Base-by-base conservation (phyloP, 768 basidiomycete species). In the Rubroboletus pulcherrimus region DNA sequence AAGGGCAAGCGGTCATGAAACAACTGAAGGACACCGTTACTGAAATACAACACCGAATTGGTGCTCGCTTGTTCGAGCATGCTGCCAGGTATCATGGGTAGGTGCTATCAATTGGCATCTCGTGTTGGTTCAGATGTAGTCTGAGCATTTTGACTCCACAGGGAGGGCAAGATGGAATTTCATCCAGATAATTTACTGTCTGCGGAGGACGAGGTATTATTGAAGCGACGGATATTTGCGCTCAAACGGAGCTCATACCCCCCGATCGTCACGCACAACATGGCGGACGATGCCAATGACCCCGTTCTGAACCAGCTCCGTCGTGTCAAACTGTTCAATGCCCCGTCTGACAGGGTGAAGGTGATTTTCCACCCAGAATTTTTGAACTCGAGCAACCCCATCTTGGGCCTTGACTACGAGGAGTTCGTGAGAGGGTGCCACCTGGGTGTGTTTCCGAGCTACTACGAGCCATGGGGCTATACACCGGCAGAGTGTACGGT, bases 401-500 rank as follows among this genome's bases (percentile, higher is more conserved):
- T 98, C 51, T 76, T 99, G 19, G 95, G 94, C 2, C 79, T 99
- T 56, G 97, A 99, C 69, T 99, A 99, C 70, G 97, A 99, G 72
- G 97, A 99, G 74, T 99, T 99, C 67, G 97, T 98, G 37, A 79
- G 97, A 60, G 97, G 97, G 1, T 98, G 96, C 68, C 97, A 99
- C 77, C 76, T 99, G 47, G 97, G 97, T 46, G 96, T 99, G 39
- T 99, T 99, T 82, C 96, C 97, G 2, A 92, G 89, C 61, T 98
- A 98, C 68, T 98, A 97, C 69, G 91, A 95, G 74, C 93, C 93
- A 4, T 93, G 92, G 92, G 92, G 92, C 0, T 97, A 97, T 68
- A 97, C 93, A 1, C 96, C 96, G 1, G 96, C 96, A 1, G 96
- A 98, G 70, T 98, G 97, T 70, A 98, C 97, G n/a, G 97, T 99